These are phyloP conservation scores for Gossypium schwendimanii DNA, from an alignment of 441 rosid genomes.

Conservation along the genomic window DNA sequence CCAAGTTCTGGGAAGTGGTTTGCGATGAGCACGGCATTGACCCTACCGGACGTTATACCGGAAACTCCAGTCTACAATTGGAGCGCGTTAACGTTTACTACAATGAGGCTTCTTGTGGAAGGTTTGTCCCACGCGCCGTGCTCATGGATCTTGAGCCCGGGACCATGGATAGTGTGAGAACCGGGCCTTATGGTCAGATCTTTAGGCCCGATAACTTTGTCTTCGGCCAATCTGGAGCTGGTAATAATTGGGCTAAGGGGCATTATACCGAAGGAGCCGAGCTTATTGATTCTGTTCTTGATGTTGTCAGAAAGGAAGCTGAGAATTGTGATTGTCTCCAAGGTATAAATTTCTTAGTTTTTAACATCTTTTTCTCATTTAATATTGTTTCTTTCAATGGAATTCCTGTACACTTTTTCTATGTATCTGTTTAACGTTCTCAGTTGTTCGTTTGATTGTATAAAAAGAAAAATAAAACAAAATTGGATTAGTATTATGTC, in stretches of 20 bases:
- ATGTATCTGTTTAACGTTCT: background rate
- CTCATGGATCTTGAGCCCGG: constrained; percentile 35
- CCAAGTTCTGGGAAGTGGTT: constrained; percentile 33
- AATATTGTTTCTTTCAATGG: background rate
- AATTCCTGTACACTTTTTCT: too few species aligned
- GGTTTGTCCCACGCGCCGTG: constrained; percentile 28
- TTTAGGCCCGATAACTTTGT: constrained; percentile 21
- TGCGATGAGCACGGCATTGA: constrained; percentile 32
- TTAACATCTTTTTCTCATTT: background rate
- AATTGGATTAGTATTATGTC: background rate
- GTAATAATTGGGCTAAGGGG: constrained; percentile 48
- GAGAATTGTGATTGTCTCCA: constrained; percentile 21
- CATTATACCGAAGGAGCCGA: constrained; percentile 25
- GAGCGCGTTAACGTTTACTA: constrained; percentile 31
- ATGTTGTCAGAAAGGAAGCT: constrained; percentile 22
- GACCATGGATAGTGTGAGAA: constrained; percentile 29
- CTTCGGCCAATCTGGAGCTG: constrained; percentile 35
- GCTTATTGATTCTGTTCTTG: constrained; percentile 19
- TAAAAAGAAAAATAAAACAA: background rate
- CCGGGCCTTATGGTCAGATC: constrained; percentile 29
- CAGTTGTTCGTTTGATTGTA: background rate
- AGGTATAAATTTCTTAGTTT: background rate
- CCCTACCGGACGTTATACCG: constrained; percentile 24
- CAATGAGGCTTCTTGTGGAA: constrained; percentile 27
- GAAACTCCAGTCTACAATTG: constrained; percentile 25